A percentile compares a stretch with the other conserved stretches of the same genome.
Conservation (phyloP, 257 asterid genomes). For the Cynanchum wilfordii region DNA sequence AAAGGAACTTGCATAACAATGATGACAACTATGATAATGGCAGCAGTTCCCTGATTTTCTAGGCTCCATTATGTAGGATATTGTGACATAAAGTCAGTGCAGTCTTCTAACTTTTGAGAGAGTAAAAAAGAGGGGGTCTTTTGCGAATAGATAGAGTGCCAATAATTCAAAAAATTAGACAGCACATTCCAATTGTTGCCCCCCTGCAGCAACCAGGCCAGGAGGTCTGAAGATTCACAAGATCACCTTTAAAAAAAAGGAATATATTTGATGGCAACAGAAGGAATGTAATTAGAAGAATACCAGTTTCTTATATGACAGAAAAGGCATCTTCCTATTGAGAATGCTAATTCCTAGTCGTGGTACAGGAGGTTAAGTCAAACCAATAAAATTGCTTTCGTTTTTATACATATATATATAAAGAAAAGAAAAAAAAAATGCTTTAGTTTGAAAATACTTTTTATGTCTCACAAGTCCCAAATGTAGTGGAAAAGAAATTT, state of each 20-base stretch:
- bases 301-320: background rate
- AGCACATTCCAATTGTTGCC: background rate
- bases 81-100: background rate
- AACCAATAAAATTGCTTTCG: background rate
- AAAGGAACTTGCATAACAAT: slow-evolving; percentile 1
- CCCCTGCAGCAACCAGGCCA: background rate
- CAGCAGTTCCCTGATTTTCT: background rate
- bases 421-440: too few relatives aligned
- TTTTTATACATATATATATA: too few relatives aligned
- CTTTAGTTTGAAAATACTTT: background rate
- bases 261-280: background rate
- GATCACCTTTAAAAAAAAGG: background rate
- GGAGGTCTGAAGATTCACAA: background rate
- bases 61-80: background rate
- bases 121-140: background rate
- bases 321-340: background rate
- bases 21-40: background rate
- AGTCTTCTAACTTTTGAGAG: background rate
- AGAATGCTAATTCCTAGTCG: background rate
- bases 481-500: background rate
- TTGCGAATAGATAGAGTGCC: background rate
- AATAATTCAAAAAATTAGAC: background rate
- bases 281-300: background rate
- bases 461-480: background rate
- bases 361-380: background rate